Base-by-base conservation (phyloP, 2,329 filamentous ascomycete genomes). In the Alternaria consortialis region DNA sequence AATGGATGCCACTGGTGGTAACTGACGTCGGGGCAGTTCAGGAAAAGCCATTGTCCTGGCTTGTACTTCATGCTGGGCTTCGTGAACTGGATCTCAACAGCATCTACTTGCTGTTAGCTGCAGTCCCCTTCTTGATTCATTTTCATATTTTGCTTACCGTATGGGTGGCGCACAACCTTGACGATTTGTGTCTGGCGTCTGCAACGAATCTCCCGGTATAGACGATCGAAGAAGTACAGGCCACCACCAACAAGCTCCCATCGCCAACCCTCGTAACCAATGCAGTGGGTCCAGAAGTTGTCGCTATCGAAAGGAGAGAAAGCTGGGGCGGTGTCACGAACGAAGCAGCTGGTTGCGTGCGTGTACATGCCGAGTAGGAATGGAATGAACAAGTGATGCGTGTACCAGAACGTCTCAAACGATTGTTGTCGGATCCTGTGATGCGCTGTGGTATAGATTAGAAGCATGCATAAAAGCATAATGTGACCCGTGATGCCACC, bases 401-500 rank as follows among this genome's bases (percentile, higher is more conserved):
- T 97, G 81, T 99, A 99, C 95, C 95, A 99, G 79, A 99, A 99
- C 0, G 94, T 96, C 82, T 99, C 95, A 76, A 94, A 99, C 0
- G 93, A 97, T 77, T 99, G 95, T 77, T 98, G 94, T 56, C 95
- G 91, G 67, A 99, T 98, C 68, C 92, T 91, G 72, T 91, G 87
- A 76, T 99, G 95, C 3, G 95, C 91, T 0, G 94, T 97, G 1
- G 95, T 99, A 82, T 97, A 99, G 86, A 99, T 99, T 65, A 99
- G 82, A 65, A 99, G 83, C 95, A 99, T 99, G 85, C 94, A 98
- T n/a, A 99, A 85, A 27, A 98, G 87, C 95, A 99, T 99, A 64
- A 97, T 87, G 80, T 99, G 95, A 7, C 95, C 95, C 2, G 95
- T 99, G 64, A 98, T 91, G 63, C 95, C 95, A 73, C 93, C 94